These are phyloP conservation scores for Verticillium zaregamsianum DNA, from an alignment of 2,329 filamentous ascomycete species.

Conservation along the genomic window DNA sequence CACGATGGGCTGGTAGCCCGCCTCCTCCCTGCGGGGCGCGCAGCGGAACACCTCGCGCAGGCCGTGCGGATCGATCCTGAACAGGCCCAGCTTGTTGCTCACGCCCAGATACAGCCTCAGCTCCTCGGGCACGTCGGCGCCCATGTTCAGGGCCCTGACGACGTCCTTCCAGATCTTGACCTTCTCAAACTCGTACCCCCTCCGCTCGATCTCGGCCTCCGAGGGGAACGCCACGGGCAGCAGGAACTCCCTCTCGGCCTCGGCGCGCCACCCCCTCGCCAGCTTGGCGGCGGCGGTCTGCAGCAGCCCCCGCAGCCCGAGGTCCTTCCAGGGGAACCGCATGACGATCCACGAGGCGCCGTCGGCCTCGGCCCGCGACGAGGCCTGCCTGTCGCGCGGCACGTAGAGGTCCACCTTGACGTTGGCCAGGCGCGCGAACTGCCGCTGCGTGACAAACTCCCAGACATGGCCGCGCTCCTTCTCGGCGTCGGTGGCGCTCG, in stretches of 20 bases:
- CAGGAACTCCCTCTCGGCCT: constrained; percentile 60
- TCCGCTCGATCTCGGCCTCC: constrained; percentile 49
- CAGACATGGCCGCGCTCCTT: constrained; percentile 47
- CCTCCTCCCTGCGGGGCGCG: constrained; percentile 52
- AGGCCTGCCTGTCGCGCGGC: constrained; percentile 42
- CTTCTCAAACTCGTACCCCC: constrained; percentile 55
- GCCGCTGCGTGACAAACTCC: constrained; percentile 68
- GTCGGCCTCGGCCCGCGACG: constrained; percentile 35
- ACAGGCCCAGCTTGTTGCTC: constrained; percentile 61
- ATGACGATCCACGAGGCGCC: constrained; percentile 59
- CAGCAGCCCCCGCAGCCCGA: constrained; percentile 42
- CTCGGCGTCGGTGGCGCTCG: constrained; percentile 26
- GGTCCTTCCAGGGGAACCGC: constrained; percentile 58
- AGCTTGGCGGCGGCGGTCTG: constrained; percentile 47
- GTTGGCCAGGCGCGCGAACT: constrained; percentile 66
- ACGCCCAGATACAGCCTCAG: constrained; percentile 63
- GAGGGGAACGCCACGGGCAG: constrained; percentile 62
- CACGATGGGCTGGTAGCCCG: constrained; percentile 61
- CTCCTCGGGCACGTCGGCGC: constrained; percentile 55
- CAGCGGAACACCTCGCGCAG: constrained; percentile 56
- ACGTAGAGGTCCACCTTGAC: constrained; percentile 66
- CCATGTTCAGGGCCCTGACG: constrained; percentile 51
- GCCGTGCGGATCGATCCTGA: constrained; percentile 58
- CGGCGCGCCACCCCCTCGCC: constrained; percentile 39
- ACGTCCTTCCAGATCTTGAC: constrained; percentile 63